Evolutionary conservation across 163 green algal genomes (phyloP), one percentile per base, ranked within the genome.

Genomic region (Trebouxiophyceae sp.): DNA sequence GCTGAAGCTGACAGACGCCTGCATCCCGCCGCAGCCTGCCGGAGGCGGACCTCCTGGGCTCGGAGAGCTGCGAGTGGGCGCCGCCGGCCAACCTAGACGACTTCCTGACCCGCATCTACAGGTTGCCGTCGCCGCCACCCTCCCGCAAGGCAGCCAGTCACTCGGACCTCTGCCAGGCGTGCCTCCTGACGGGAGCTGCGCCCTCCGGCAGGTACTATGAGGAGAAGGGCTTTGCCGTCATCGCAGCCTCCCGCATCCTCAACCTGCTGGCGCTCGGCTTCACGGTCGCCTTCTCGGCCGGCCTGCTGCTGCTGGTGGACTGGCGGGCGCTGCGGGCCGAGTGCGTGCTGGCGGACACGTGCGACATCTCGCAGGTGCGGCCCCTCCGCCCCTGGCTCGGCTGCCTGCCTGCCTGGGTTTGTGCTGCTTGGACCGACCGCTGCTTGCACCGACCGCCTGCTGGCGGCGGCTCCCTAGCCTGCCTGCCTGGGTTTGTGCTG

Each of bases 241-340:
- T 91, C 28, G 22, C 89, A 24, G 46, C 84, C 2, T 73, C 77
- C 0, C 80, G 89, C 3, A 46, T 94, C 3, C 75, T 96, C 24
- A 97, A 99, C 71, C 70, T 97, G 33, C 45, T 86, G 45, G 92
- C 90, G 0, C 81, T 99, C 22, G 82, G 65, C 20, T 98, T 98
- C 81, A 97, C 92, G 0, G 85, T 95, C 44, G 66, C 69, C 34
- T 80, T 89, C 60, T 83, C 71, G 0, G 81, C 57, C 33, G 86
- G 95, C 57, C 79, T 98, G 58, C 78, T 97, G 54, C 70, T 98
- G 27, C 83, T 79, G 34, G 77, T 97, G 22, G 71, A 96, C 63
- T 97, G 86, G 85, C 20, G 63, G 3, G 84, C 71, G 2, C 71
- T 97, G 27, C 70, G 77, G 44, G 57, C 54, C 1, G 62, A 78